Conservation (phyloP, 2,329 filamentous ascomycete genomes). For the Colletotrichum kahawae region DNA sequence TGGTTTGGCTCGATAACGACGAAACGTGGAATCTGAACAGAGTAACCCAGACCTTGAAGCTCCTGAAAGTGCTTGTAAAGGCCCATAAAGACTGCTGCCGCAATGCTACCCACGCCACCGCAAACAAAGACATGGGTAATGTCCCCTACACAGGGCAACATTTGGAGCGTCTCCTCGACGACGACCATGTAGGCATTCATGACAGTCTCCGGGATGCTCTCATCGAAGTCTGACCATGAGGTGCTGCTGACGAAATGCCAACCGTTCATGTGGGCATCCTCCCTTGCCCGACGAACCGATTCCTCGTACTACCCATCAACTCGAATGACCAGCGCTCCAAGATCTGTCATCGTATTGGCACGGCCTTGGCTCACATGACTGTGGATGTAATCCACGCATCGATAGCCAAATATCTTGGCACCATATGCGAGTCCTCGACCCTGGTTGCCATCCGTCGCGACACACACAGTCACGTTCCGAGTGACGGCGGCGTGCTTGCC, state of each 20-base stretch:
- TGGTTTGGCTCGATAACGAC: neutral
- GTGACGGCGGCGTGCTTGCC: neutral
- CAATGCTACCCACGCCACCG: neutral
- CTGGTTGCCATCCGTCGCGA: neutral
- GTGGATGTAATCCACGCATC: neutral
- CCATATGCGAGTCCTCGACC: neutral
- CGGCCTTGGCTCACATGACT: neutral
- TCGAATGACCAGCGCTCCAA: neutral
- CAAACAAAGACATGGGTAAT: neutral
- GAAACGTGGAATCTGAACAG: neutral
- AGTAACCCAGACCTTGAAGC: neutral
- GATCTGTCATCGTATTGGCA: neutral
- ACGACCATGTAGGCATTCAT: neutral
- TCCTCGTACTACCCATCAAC: neutral
- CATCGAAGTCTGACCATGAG: neutral
- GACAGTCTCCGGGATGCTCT: neutral
- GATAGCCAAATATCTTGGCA: neutral
- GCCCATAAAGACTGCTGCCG: neutral
- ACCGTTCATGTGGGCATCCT: neutral
- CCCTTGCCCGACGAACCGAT: neutral
- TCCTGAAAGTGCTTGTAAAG: neutral
- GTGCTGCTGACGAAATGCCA: neutral
- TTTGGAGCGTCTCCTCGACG: neutral
- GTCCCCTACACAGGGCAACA: neutral
- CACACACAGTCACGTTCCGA: neutral